These are phyloP conservation scores for Afroboletus lepidellus DNA, from an alignment of 1,284 basidiomycete genomes.

Conservation along the genomic window DNA sequence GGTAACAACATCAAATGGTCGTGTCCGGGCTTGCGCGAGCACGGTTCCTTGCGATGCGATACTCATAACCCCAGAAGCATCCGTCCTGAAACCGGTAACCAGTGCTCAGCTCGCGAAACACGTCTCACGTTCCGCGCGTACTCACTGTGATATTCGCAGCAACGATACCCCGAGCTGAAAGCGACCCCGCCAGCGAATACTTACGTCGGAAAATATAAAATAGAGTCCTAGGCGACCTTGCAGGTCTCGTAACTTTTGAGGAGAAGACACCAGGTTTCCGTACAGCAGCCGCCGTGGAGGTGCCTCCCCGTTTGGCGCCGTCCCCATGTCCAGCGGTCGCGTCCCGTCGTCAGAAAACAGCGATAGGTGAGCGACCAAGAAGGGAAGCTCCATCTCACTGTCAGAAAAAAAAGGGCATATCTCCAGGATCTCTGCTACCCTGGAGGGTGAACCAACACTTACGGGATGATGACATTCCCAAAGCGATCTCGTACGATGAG, in stretches of 20 bases:
- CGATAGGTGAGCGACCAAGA: constrained; percentile 77
- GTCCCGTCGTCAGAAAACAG: constrained; percentile 63
- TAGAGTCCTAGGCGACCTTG: constrained; percentile 77
- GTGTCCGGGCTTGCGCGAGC: constrained; percentile 69
- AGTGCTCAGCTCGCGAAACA: constrained; percentile 21
- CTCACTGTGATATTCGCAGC: constrained; percentile 76
- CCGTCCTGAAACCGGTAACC: constrained; percentile 41
- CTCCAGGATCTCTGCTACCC: constrained; percentile 25
- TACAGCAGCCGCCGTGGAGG: constrained; percentile 67
- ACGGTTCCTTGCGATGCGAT: constrained; percentile 53
- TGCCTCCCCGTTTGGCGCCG: constrained; percentile 43
- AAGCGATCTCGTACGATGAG: constrained; percentile 72
- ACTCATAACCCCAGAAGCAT: constrained; percentile 48
- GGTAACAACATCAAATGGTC: constrained; percentile 74
- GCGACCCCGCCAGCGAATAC: constrained; percentile 72
- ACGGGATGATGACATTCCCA: constrained; percentile 67
- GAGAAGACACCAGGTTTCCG: constrained; percentile 80
- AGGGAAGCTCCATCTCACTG: constrained; percentile 79
- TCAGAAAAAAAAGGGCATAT: constrained; percentile 15
- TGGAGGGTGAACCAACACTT: constrained; percentile 38
- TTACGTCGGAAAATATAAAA: constrained; percentile 89
- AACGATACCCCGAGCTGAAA: constrained; percentile 77
- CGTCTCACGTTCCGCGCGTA: constrained; percentile 24
- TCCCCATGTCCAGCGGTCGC: constrained; percentile 55
- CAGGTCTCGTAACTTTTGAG: constrained; percentile 73